Evolutionary conservation across 1,139 yeast species (phyloP), one percentile per base, ranked within the genome.

Genomic region (Taphrina communis): DNA sequence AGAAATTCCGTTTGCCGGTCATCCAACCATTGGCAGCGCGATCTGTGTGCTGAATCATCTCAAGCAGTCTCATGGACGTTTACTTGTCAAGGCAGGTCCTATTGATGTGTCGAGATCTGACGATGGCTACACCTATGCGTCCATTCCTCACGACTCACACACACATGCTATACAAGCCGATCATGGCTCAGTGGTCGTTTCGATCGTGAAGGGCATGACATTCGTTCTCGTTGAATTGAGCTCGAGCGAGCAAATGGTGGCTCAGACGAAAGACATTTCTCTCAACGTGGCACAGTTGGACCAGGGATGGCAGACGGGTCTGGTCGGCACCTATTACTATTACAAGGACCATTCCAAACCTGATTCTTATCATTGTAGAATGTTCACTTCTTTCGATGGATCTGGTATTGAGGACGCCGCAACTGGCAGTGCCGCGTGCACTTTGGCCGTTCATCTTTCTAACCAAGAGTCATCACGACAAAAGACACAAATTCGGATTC

Each of bases 1-100:
- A 17, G 67, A 63, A 21, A 44, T 63, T 9, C 67, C 67, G 12
- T 63, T 63, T 19, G 67, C 67, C 1, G 67, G 67, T n/a, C 67
- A 63, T 48, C 67, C 67, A 12, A 55, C 61, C 14, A 63, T 63
- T 41, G 67, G 67, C n/a, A 35, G 55, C 11, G 67, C 67, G 6
- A n/a, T 48, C 21, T 21, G 42, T 14, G 52, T 58, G 17, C 25
- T 58, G 53, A 31, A 42, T 12, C 39, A 58, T 42, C 41, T 17
- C 12, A 31, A 48, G 11, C 21, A 12, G 21, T 14, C 42, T 19
- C 8, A n/a, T n/a, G 42, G 17, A 11, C 31, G 25, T 8, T 36
- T 58, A 31, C 51, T 36, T 14, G 35, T 44, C 53, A 58, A 58
- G 46, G 62, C 62, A 14, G 62, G 62, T 8, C 42, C 25, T 8